phyloP scores from a whole-genome alignment of 2,329 filamentous ascomycete species.

The Biscogniauxia sp. region DNA sequence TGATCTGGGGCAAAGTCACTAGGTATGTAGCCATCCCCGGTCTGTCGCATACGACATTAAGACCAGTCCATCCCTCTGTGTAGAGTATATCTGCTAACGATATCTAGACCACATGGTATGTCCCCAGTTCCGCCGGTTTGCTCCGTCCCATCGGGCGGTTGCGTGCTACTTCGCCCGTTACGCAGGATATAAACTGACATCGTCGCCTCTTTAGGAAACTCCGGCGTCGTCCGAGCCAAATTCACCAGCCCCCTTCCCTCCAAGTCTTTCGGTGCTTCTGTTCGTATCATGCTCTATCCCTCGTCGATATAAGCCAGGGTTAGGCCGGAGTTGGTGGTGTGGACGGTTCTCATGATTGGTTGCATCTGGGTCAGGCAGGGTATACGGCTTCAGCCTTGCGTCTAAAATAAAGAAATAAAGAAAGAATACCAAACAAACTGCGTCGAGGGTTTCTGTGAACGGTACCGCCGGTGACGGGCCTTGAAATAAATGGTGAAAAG shows the following conservation, averaged over 20 bases:
- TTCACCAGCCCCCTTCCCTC: constrained; percentile 95
- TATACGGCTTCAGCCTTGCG: constrained; percentile 40
- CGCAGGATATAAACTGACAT: neutral
- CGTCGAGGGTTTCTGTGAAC: constrained; percentile 23
- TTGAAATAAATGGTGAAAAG: constrained; percentile 6
- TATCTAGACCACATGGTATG: constrained; percentile 84
- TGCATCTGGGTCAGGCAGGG: constrained; percentile 50
- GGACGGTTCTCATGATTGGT: constrained; percentile 55
- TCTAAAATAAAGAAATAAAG: constrained; percentile 37
- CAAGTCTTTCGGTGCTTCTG: constrained; percentile 93
- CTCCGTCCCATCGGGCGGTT: neutral
- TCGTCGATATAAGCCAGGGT: constrained; percentile 81
- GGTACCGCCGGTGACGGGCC: constrained; percentile 1
- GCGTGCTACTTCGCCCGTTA: neutral
- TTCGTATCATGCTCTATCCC: constrained; percentile 97
- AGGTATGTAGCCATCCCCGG: neutral
- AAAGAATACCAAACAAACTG: constrained; percentile 34
- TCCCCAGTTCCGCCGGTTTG: neutral
- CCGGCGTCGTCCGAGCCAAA: constrained; percentile 94
- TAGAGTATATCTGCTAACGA: neutral
- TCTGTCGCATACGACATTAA: neutral
- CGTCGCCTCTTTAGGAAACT: constrained; percentile 69
- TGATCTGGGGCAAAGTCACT: constrained; percentile 88
- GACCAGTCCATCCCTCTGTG: no score
- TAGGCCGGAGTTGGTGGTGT: constrained; percentile 61